A percentile compares a stretch with the other conserved stretches of the same genome.
These are phyloP conservation scores for Pachyrhizus erosus DNA, from an alignment of 306 rosid species.

Conservation along the genomic window DNA sequence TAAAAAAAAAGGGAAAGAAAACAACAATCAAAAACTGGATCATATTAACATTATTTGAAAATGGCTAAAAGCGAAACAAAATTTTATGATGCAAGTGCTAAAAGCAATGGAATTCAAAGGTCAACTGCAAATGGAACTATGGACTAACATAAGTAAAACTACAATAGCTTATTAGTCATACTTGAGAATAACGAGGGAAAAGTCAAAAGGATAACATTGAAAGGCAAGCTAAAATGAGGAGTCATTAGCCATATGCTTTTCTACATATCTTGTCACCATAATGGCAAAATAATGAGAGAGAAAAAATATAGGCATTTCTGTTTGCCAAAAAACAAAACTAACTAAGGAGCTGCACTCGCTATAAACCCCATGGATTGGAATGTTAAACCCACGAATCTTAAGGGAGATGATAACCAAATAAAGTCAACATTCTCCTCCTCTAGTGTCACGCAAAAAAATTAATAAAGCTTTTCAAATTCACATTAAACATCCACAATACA, in stretches of 20 bases:
- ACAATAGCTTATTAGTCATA: neutral
- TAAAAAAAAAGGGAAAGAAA: neutral
- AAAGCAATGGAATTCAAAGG: neutral
- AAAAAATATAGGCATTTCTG: neutral
- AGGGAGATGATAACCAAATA: neutral
- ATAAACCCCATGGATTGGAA: neutral
- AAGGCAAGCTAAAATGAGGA: neutral
- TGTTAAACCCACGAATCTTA: neutral
- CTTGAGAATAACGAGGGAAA: conserved; percentile 6
- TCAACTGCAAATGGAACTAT: neutral
- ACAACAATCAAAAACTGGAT: neutral
- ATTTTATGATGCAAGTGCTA: neutral
- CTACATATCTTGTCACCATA: neutral
- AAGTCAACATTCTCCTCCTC: neutral
- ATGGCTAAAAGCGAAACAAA: neutral
- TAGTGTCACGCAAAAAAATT: too few relatives aligned
- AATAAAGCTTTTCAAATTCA: too few relatives aligned
- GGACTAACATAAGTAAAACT: neutral
- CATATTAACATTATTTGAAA: neutral
- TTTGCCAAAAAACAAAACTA: neutral
- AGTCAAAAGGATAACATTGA: neutral
- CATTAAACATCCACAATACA: too few relatives aligned
- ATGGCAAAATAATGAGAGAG: neutral
- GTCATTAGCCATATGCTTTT: neutral
- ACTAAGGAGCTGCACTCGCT: neutral